A percentile compares a stretch with the other conserved stretches of the same genome.
These are phyloP conservation scores for Debaryomyces sp. DNA, from an alignment of 1,139 yeast genomes.

Conservation along the genomic window DNA sequence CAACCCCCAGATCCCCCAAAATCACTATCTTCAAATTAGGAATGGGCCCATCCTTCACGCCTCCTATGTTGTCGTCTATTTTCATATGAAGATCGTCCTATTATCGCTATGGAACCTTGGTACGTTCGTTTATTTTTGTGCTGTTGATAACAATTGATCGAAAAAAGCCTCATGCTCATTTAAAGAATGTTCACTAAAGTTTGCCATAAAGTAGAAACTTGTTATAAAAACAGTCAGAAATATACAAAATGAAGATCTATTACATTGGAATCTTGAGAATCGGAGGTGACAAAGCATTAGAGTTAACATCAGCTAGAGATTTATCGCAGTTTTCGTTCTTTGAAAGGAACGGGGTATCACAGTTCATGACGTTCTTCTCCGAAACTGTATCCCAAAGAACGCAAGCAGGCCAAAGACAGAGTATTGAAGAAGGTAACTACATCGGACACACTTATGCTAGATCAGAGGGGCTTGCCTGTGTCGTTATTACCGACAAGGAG, in stretches of 20 bases:
- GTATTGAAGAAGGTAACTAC: constrained; percentile 90
- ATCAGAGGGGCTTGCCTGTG: constrained; percentile 92
- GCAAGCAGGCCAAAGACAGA: constrained; percentile 85
- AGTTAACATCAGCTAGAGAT: constrained; percentile 80
- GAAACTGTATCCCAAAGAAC: constrained; percentile 92
- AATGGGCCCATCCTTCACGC: constrained; percentile 13
- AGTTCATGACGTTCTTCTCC: constrained; percentile 93
- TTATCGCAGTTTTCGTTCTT: constrained; percentile 85
- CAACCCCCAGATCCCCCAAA: constrained; percentile 64
- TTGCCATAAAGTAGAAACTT: neutral
- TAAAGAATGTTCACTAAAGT: neutral
- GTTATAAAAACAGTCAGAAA: neutral
- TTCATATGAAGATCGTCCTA: neutral
- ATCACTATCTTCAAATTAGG: constrained; percentile 54
- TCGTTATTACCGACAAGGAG: constrained; percentile 88
- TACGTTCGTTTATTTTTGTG: constrained; percentile 7
- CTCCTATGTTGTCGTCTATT: neutral
- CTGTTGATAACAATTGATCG: constrained; percentile 10
- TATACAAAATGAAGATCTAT: constrained; percentile 71
- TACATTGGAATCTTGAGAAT: constrained; percentile 85
- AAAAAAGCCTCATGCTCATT: constrained; percentile 6
- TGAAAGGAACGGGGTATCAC: constrained; percentile 74
- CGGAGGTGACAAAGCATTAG: constrained; percentile 62
- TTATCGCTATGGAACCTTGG: neutral
- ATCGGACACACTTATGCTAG: constrained; percentile 92